Evolutionary conservation across 2,329 filamentous ascomycete species (phyloP).

Genomic region (Phialocephala sp.): DNA sequence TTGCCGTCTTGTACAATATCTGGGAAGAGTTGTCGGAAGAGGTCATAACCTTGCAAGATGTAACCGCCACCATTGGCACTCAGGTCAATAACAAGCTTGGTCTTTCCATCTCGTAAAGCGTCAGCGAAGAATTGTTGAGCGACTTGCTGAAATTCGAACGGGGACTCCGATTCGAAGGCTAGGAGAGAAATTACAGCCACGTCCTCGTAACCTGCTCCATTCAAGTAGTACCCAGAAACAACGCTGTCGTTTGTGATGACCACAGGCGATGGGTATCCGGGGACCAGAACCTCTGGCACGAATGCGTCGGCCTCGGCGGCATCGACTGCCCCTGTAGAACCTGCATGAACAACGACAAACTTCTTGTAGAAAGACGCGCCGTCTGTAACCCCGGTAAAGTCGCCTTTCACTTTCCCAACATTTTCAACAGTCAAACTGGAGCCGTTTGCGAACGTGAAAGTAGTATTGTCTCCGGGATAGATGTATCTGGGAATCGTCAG

Average conservation of each 20-base stretch:
- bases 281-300: constrained; percentile 19
- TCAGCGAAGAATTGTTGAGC: constrained; percentile 50
- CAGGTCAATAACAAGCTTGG: constrained; percentile 68
- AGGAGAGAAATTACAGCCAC: constrained; percentile 41
- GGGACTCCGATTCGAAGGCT: constrained; percentile 35
- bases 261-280: constrained; percentile 38
- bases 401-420: constrained; percentile 44
- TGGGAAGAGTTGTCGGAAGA: constrained; percentile 52
- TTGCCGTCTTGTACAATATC: constrained; percentile 40
- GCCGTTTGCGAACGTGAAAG: constrained; percentile 49
- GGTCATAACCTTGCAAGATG: constrained; percentile 52
- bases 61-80: constrained; percentile 64
- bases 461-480: constrained; percentile 48
- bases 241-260: constrained; percentile 36
- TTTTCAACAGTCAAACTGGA: constrained; percentile 44
- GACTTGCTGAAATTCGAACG: constrained; percentile 39
- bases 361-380: constrained; percentile 38
- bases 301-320: constrained; percentile 9
- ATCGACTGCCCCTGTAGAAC: constrained; percentile 1
- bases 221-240: constrained; percentile 41
- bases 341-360: constrained; percentile 32
- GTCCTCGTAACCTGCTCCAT: constrained; percentile 38
- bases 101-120: constrained; percentile 55
- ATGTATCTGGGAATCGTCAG: constrained; percentile 36
- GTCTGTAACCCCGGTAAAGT: constrained; percentile 41